Conservation (phyloP, 2,329 filamentous ascomycete genomes). For the Cytospora piceae region DNA sequence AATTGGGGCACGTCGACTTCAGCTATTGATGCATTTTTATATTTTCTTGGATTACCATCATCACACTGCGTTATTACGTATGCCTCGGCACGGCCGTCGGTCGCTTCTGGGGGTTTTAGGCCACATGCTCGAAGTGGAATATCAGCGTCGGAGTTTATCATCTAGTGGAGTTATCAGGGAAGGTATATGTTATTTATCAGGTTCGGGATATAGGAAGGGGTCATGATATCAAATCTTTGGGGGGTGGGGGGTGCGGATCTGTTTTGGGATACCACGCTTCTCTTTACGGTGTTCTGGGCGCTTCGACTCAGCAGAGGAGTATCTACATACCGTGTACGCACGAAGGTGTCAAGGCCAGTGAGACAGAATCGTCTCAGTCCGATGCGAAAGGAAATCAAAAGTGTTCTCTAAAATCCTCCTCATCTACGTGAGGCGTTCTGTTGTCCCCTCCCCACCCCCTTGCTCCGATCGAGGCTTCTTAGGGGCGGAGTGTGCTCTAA, state of each 20-base stretch:
- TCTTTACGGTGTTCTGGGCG: not conserved
- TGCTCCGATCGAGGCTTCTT: too few species aligned
- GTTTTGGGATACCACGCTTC: slow-evolving; percentile 21
- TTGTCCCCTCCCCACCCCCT: not conserved
- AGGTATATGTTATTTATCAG: slow-evolving; percentile 7
- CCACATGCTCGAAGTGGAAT: slow-evolving; percentile 22
- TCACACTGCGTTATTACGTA: slow-evolving; percentile 10
- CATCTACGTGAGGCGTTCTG: not conserved
- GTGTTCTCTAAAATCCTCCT: not conserved
- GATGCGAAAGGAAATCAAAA: not conserved
- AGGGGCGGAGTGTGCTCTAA: not conserved
- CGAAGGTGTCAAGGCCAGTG: not conserved
- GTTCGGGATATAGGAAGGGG: slow-evolving; percentile 18
- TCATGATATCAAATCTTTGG: slow-evolving; percentile 29
- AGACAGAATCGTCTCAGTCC: not conserved
- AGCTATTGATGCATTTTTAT: slow-evolving; percentile 54
- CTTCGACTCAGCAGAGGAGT: not conserved
- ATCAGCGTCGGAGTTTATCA: slow-evolving; percentile 35
- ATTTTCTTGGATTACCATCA: slow-evolving; percentile 14
- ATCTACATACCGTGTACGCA: not conserved
- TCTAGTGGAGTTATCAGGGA: slow-evolving; percentile 26
- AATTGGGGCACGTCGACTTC: slow-evolving; percentile 65
- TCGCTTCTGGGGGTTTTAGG: slow-evolving; percentile 7
- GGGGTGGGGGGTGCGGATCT: slow-evolving; percentile 1
- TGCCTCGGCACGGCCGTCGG: slow-evolving; percentile 9